Base-by-base conservation (phyloP, 108 stramenopile genomes). In the Chaetoceros muelleri region DNA sequence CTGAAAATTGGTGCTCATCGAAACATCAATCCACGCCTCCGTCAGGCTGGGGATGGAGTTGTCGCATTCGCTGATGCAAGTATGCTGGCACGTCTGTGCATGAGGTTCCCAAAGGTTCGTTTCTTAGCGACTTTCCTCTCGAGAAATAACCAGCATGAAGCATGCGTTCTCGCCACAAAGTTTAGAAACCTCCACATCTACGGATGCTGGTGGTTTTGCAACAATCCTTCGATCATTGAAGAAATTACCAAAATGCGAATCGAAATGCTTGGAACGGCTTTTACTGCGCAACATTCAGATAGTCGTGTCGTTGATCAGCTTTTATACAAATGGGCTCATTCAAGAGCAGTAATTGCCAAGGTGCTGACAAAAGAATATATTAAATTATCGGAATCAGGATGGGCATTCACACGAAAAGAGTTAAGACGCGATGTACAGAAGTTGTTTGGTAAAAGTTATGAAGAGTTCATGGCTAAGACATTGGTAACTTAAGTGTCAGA, bases 241-340 rank as follows among this genome's bases (percentile, higher is more conserved):
- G 85, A 87, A 58, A 87, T 92, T 17, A 95, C 95, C 8, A 44
- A 27, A 0, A 90, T 95, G 90, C 56, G 95, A 54, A 57, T 95
- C 0, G 91, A 95, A 71, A 74, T 95, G 72, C 56, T 95, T 2
- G 89, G 95, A 1, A 84, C 87, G 19, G 79, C 81, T 20, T 95
- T 93, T 60, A 91, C 91, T 24, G 85, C 85, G 3, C 95, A 95
- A 61, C 95, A 95, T 54, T 71, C 68, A 22, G 91, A 95, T 71
- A 78, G 81, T 25, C 62, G 95, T 3, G 95, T 95, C 8, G 49
- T 93, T 7, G 95, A 95, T 55, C 95, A 95, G 58, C 66, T 95
- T 0, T 26, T 95, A 17, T 95, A 95, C 81, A 95, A 95, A 70
- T 95, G 95, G 95, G 51, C 79, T 25, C 95, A 95, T 73, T 87